Conservation (phyloP, 2,329 filamentous ascomycete species). For the Trichoderma afroharzianum region DNA sequence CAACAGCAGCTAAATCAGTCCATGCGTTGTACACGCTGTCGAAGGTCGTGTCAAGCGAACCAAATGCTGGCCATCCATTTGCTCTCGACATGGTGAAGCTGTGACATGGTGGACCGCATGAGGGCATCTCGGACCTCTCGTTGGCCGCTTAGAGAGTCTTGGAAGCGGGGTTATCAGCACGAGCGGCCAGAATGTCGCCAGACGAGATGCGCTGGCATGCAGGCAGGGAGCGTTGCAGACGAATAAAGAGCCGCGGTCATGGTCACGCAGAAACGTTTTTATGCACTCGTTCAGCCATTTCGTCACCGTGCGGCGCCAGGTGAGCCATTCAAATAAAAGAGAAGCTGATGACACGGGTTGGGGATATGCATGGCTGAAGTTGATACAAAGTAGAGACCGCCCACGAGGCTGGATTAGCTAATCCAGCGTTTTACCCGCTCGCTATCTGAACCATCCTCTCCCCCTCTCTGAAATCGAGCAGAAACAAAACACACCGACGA, state of each 20-base stretch:
- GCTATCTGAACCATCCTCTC: neutral
- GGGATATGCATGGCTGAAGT: neutral
- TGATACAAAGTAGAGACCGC: neutral
- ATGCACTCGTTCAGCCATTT: slow-evolving; percentile 12
- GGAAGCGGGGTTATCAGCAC: slow-evolving; percentile 16
- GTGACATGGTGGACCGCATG: slow-evolving; percentile 12
- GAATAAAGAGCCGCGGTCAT: slow-evolving; percentile 6
- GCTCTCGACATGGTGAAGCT: slow-evolving; percentile 8
- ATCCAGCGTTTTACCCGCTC: neutral
- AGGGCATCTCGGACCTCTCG: slow-evolving; percentile 12
- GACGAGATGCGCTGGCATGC: slow-evolving; percentile 17
- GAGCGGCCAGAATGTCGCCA: slow-evolving; percentile 13
- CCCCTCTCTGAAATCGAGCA: neutral
- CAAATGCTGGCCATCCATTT: slow-evolving; percentile 6
- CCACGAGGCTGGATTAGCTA: slow-evolving; percentile 3
- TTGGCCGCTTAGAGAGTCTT: slow-evolving; percentile 6
- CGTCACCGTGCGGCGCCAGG: slow-evolving; percentile 9
- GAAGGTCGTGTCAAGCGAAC: slow-evolving; percentile 13
- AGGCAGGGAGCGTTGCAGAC: slow-evolving; percentile 16
- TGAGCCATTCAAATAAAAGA: slow-evolving; percentile 9
- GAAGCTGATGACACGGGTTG: neutral
- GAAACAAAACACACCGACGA: neutral
- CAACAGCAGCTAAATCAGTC: slow-evolving; percentile 7
- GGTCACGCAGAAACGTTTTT: slow-evolving; percentile 16
- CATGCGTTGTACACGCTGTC: slow-evolving; percentile 15